Evolutionary conservation across 495 filamentous ascomycete species (phyloP).

Genomic region (Entonaema liquescens): DNA sequence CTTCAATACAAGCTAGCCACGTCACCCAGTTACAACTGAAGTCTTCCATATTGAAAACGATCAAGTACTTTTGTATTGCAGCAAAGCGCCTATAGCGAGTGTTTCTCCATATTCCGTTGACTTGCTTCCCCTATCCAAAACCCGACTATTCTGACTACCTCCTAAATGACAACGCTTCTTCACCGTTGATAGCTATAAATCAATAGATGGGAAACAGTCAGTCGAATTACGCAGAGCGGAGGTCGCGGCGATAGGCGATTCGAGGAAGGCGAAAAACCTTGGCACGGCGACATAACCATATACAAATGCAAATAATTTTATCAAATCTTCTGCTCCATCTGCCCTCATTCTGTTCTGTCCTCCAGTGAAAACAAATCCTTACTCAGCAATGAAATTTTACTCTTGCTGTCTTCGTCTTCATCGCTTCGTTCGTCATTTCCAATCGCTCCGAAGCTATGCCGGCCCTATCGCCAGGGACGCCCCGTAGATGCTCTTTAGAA

Average conservation of each 20-base stretch:
- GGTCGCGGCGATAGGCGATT: conserved; percentile 21
- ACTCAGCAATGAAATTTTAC: conserved; percentile 39
- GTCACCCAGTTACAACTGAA: not conserved
- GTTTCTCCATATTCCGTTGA: conserved; percentile 29
- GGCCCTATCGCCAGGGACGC: conserved; percentile 25
- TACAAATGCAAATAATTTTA: conserved; percentile 44
- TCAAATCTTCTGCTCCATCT: conserved; percentile 37
- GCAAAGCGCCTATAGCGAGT: conserved; percentile 44
- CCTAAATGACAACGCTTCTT: conserved; percentile 1
- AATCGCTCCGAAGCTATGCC: conserved; percentile 40
- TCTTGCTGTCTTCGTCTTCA: conserved; percentile 41
- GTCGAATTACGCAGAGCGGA: conserved; percentile 23
- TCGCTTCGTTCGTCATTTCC: conserved; percentile 43
- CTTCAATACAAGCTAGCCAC: not conserved
- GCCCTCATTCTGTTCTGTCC: conserved; percentile 39
- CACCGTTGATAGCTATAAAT: conserved; percentile 22
- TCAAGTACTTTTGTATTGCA: conserved; percentile 42
- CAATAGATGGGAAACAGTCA: conserved; percentile 15
- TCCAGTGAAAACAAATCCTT: conserved; percentile 39
- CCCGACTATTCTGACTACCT: conserved; percentile 1
- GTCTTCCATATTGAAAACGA: conserved; percentile 20
- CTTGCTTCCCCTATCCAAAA: conserved; percentile 6
- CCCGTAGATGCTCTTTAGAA: conserved; percentile 38
- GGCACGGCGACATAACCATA: conserved; percentile 32
- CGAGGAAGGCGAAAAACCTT: conserved; percentile 35